Percentiles rank a stretch among this genome's conserved stretches.
Evolutionary conservation across 1,139 yeast species (phyloP).

Genomic region (Arxiozyma telluris): DNA sequence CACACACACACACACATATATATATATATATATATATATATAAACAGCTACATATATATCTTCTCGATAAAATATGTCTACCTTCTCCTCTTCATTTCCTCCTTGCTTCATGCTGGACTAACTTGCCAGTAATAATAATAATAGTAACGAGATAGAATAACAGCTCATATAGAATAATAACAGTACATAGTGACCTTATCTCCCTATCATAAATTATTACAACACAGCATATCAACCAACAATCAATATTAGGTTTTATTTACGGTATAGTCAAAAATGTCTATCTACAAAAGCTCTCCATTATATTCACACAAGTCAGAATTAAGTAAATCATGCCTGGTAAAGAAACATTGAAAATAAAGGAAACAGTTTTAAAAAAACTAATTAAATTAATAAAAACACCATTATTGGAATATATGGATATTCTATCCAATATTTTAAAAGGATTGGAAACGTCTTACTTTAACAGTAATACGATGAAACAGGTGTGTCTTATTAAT

Average conservation of each 20-base stretch:
- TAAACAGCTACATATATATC: not conserved
- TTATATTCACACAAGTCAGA: not conserved
- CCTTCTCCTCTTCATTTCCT: not conserved
- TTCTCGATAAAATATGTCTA: too few relatives aligned
- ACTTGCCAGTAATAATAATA: not conserved
- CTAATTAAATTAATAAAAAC: slow-evolving; percentile 1
- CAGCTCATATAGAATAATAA: not conserved
- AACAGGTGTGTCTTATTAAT: not conserved
- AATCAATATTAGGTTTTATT: too few relatives aligned
- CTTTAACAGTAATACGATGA: not conserved
- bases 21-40: too few relatives aligned
- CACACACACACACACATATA: too few relatives aligned
- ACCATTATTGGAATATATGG: slow-evolving; percentile 7
- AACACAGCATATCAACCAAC: too few relatives aligned
- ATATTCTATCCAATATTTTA: slow-evolving; percentile 4
- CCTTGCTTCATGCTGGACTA: too few relatives aligned
- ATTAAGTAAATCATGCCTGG: not conserved
- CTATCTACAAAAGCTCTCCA: too few relatives aligned
- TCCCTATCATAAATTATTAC: too few relatives aligned
- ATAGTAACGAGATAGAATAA: too few relatives aligned
- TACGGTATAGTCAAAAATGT: not conserved
- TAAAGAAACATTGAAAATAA: not conserved
- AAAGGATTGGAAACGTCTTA: not conserved
- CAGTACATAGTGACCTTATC: too few relatives aligned
- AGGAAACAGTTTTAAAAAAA: not conserved